A percentile compares a stretch with the other conserved stretches of the same genome.
These are phyloP conservation scores for Martiniozyma asiatica DNA, from an alignment of 1,139 yeast species.

Conservation along the genomic window DNA sequence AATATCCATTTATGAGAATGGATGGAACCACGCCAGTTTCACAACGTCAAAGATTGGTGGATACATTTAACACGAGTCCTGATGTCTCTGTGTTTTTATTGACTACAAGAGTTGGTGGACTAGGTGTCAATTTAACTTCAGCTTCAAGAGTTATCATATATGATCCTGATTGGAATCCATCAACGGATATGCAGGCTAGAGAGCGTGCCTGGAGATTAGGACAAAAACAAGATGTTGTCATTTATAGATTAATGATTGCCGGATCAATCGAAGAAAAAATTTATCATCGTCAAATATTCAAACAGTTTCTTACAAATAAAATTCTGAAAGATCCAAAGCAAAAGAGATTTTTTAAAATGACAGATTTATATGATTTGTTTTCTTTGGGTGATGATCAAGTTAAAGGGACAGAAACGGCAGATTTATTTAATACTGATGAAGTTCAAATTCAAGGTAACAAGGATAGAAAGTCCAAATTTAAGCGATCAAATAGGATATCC, in stretches of 20 bases:
- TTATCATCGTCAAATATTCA: conserved; percentile 91
- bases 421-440: conserved; percentile 47
- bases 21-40: conserved; percentile 86
- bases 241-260: conserved; percentile 83
- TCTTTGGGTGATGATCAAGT: conserved; percentile 69
- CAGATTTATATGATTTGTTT: conserved; percentile 83
- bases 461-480: conserved; percentile 23
- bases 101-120: conserved; percentile 92
- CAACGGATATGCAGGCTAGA: conserved; percentile 92
- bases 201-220: conserved; percentile 98
- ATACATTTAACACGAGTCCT: conserved; percentile 56
- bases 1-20: conserved; percentile 62
- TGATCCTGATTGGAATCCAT: conserved; percentile 99
- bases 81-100: conserved; percentile 55
- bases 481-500: conserved; percentile 5
- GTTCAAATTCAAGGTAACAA: conserved; percentile 23
- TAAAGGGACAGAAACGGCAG: conserved; percentile 54
- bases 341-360: conserved; percentile 80
- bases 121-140: conserved; percentile 89
- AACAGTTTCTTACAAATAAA: conserved; percentile 86
- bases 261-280: conserved; percentile 96
- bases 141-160: conserved; percentile 89
- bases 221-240: conserved; percentile 86
- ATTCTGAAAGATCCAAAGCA: conserved; percentile 94
- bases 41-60: conserved; percentile 67